A percentile compares a stretch with the other conserved stretches of the same genome.
Conservation (phyloP, 2,329 filamentous ascomycete species). For the Scedosporium aurantiacum region DNA sequence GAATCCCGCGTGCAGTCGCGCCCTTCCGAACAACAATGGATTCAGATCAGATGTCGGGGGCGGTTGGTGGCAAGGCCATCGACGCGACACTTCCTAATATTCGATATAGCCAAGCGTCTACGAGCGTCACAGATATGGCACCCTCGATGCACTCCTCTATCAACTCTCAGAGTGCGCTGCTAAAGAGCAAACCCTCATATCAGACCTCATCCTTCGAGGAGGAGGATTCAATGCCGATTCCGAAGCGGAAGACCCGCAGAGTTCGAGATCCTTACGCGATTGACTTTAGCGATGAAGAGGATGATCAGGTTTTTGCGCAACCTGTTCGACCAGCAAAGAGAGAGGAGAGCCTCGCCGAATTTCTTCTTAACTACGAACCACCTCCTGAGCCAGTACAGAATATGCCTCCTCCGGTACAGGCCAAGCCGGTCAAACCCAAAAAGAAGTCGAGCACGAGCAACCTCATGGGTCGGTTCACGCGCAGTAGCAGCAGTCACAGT, state of each 20-base stretch:
- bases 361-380: slow-evolving; percentile 58
- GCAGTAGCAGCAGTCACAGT: slow-evolving; percentile 21
- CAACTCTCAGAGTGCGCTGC: slow-evolving; percentile 64
- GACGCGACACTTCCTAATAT: slow-evolving; percentile 47
- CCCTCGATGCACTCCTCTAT: slow-evolving; percentile 51
- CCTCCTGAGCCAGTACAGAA: slow-evolving; percentile 27
- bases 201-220: slow-evolving; percentile 32
- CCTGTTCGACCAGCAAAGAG: slow-evolving; percentile 23
- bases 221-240: slow-evolving; percentile 50
- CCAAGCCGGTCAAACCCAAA: slow-evolving; percentile 31
- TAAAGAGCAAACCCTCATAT: slow-evolving; percentile 30
- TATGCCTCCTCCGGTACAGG: slow-evolving; percentile 24
- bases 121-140: slow-evolving; percentile 46
- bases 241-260: slow-evolving; percentile 63
- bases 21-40: slow-evolving; percentile 80
- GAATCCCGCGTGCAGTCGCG: slow-evolving; percentile 72
- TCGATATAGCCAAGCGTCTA: slow-evolving; percentile 45
- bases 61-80: slow-evolving; percentile 42
- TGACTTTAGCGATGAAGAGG: slow-evolving; percentile 62
- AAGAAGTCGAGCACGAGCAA: slow-evolving; percentile 55
- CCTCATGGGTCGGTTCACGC: slow-evolving; percentile 48
- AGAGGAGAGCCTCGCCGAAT: slow-evolving; percentile 64
- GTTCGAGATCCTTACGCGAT: slow-evolving; percentile 90
- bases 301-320: slow-evolving; percentile 35
- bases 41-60: slow-evolving; percentile 59